Evolutionary conservation across 116 monocot species (phyloP).

Genomic region (Iris pallida): DNA sequence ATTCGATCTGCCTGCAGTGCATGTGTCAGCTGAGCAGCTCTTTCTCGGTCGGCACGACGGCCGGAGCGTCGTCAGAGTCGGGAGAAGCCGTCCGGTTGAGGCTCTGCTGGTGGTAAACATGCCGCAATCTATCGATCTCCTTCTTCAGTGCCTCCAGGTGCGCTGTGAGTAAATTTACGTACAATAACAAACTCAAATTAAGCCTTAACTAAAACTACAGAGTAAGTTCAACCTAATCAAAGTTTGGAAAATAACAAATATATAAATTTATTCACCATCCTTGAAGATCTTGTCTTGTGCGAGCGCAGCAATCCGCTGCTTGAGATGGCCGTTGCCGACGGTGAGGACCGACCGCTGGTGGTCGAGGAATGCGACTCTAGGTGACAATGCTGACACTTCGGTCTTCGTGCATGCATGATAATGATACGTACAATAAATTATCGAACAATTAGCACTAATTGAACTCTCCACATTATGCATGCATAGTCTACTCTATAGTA

Average conservation of each 20-base stretch:
- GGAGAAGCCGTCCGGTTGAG: constrained; percentile 21
- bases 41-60: no score
- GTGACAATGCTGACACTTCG: constrained; percentile 86
- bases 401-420: constrained; percentile 27
- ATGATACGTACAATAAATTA: neutral
- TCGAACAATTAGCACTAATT: no score
- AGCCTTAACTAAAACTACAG: neutral
- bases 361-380: constrained; percentile 85
- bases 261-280: constrained; percentile 42
- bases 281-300: constrained; percentile 93
- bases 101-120: constrained; percentile 60
- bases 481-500: neutral
- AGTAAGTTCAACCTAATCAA: no score
- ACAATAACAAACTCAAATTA: neutral
- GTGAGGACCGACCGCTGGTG: constrained; percentile 91
- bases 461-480: neutral
- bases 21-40: no score
- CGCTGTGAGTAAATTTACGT: constrained; percentile 18
- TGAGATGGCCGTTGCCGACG: constrained; percentile 85
- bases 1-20: no score
- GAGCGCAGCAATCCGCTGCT: constrained; percentile 87
- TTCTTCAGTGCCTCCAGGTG: constrained; percentile 65
- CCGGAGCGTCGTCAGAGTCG: neutral
- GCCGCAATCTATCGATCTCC: constrained; percentile 63
- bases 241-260: neutral